Percentiles rank a stretch among this genome's conserved stretches.
These are phyloP conservation scores for Phaseolus coccineus DNA, from an alignment of 331 rosid genomes.

Conservation along the genomic window DNA sequence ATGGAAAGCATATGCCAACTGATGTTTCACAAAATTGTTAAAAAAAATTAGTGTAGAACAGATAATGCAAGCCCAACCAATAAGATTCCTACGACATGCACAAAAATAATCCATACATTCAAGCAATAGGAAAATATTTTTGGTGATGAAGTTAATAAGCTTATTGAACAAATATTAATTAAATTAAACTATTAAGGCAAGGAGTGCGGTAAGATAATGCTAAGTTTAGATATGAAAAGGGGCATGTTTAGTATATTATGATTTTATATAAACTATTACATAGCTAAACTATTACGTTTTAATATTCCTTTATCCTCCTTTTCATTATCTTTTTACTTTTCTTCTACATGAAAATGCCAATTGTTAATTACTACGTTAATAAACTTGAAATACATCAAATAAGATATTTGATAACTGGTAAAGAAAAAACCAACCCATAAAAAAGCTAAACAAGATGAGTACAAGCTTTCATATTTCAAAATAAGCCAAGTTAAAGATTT, in stretches of 20 bases:
- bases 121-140: constrained; percentile 1
- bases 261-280: not conserved
- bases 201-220: not conserved
- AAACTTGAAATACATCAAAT: not conserved
- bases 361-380: not conserved
- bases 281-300: not conserved
- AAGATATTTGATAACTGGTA: not conserved
- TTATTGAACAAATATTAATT: not conserved
- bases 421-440: not conserved
- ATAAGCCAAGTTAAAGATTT: not conserved
- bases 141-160: not conserved
- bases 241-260: not conserved
- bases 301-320: not conserved
- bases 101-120: not conserved
- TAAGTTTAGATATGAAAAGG: not conserved
- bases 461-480: not conserved
- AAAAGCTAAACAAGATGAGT: not conserved
- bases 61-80: not conserved
- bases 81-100: not conserved
- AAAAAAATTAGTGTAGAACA: not conserved
- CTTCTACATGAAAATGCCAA: not conserved
- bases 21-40: not conserved
- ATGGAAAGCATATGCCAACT: not conserved
- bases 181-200: not conserved
- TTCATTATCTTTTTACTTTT: not conserved